Base-by-base conservation (phyloP, 148 eudicot species). In the Chenopodium quinoa region DNA sequence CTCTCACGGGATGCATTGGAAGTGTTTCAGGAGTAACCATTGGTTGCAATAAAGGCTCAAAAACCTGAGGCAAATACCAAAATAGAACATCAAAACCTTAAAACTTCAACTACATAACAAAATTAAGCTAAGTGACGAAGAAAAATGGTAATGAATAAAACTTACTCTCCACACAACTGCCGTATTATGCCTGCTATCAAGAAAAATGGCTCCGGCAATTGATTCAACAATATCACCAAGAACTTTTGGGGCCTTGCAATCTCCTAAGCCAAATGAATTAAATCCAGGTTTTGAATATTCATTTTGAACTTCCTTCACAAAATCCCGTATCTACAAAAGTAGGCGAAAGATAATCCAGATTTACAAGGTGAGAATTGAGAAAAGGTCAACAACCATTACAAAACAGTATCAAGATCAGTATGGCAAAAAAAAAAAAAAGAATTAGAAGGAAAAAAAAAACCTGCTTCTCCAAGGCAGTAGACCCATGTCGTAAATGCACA, bases 1-100 rank as follows among this genome's bases (percentile, higher is more conserved):
- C 99, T 78, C 99, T 87, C 76, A 96, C 99, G 14, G 99, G 99
- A 81, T 96, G 99, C 99, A 96, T 96, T 3, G 99, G 99, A 79
- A 96, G 94, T 20, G 99, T 96, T 79, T 96, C 99, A 47, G 98
- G 99, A 65, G 99, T 96, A 72, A 96, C 99, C 92, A 96, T 93
- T 50, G 99, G 99, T 82, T 96, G 88, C 90, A 96, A 78, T 84
- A 96, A 85, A 27, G 99, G 99, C 87, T 96, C 91, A 69, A 96
- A 96, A 25, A 92, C 97, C 99, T 96, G 86, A 67, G 77, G 65
- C 20, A 56, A 44, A 84, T 76, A 44, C 27, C 62, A 34, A 68
- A 48, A 22, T 29, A 46, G 16, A 81, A 31, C 17, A 71, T 73
- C 47, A 47, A 52, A 68, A 64, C 71, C 16, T 54, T 48, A 46